Base-by-base conservation (phyloP, 169 alveolate species). In the Plasmodium sp. region DNA sequence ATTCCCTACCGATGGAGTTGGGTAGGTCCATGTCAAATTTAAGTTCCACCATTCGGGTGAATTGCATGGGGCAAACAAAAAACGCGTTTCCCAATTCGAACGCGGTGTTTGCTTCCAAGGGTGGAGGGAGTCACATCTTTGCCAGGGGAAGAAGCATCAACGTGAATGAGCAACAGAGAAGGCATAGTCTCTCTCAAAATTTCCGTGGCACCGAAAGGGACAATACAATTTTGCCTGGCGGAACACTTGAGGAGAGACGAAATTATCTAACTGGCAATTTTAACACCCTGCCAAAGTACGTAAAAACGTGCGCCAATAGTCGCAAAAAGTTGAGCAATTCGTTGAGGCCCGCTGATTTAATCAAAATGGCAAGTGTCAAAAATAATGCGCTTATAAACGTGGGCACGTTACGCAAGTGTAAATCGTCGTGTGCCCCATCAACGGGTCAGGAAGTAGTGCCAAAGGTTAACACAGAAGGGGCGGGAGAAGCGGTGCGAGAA, bases 291-390 rank as follows among this genome's bases (percentile, higher is more conserved):
- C 92, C 95, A 36, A 92, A 33, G 75, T 92, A 92, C 75, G 77
- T 34, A 31, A 92, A 74, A 58, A 81, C 95, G 5, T 92, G 84
- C 81, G 84, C 95, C 72, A 92, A 92, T 45, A 92, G 83, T 36
- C 43, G 95, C 82, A 81, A 34, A 36, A 92, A 92, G 41, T 22
- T 92, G 36, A 92, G 54, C 51, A 71, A 82, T 9, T 34, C 51
- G 45, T 10, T 92, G 9, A 88, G 75, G 7, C 34, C 73, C 2
- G 10, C 18, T 10, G 83, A 62, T 58, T 9, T 62, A 58, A 14
- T 36, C 10, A 58, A 34, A 36, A 31, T 56, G 22, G 71, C 67
- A 58, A 36, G 83, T 18, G 33, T 41, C 16, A 77, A 58, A 56
- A 34, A 80, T 18, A 88, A 79, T 41, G 14, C 90, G 0, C 14